Evolutionary conservation across 2,329 filamentous ascomycete species (phyloP).

Genomic region (Neofusicoccum sp.): DNA sequence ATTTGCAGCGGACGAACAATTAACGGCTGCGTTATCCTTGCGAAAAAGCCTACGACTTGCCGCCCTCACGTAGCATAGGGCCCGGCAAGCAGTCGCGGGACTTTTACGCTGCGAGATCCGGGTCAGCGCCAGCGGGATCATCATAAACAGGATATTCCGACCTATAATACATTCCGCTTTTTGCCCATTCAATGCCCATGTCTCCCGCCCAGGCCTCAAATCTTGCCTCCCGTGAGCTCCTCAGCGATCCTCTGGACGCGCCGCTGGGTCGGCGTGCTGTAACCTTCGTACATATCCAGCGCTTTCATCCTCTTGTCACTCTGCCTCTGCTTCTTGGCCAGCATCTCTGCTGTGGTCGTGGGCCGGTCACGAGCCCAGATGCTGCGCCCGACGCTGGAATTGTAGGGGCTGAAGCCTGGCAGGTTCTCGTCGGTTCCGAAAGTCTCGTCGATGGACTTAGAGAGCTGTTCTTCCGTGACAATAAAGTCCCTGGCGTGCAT

Average conservation of each 20-base stretch:
- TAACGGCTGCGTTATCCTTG: no score
- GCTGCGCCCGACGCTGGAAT: conserved; percentile 33
- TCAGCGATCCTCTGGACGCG: conserved; percentile 67
- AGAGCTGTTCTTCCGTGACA: conserved; percentile 75
- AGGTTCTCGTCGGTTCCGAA: conserved; percentile 65
- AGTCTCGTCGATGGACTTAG: conserved; percentile 70
- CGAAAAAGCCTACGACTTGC: no score
- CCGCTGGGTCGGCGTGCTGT: conserved; percentile 51
- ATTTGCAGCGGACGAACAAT: no score
- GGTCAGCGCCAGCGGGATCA: not conserved
- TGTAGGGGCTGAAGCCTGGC: conserved; percentile 41
- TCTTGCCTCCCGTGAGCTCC: conserved; percentile 65
- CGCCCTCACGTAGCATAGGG: no score
- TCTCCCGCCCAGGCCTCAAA: not conserved
- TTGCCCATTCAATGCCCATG: not conserved
- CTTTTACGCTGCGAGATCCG: no score
- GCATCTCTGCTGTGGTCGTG: conserved; percentile 36
- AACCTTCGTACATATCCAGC: conserved; percentile 30
- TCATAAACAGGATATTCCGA: not conserved
- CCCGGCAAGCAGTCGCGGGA: no score
- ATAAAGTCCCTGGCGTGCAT: conserved; percentile 88
- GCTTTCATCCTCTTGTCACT: conserved; percentile 28
- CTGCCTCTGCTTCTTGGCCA: conserved; percentile 39
- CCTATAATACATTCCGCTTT: not conserved
- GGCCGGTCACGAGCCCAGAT: conserved; percentile 36